These are phyloP conservation scores for Phytopythium montanum DNA, from an alignment of 352 stramenopile genomes.

Conservation along the genomic window DNA sequence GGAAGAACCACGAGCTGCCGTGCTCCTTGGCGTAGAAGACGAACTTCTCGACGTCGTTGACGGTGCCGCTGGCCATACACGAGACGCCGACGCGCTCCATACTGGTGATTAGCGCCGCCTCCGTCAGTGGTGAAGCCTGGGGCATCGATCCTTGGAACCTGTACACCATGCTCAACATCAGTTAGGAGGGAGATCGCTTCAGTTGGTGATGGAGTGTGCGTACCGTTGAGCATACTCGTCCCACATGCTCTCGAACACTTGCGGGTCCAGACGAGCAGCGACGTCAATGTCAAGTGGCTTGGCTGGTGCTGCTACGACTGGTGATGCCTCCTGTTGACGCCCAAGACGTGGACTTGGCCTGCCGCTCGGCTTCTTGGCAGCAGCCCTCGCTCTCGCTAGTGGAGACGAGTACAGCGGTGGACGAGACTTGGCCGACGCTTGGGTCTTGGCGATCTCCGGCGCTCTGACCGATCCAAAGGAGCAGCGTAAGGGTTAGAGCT, in stretches of 20 bases:
- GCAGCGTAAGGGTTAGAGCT: background rate
- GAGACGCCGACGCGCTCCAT: conserved; percentile 43
- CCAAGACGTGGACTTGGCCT: background rate
- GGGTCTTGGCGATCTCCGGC: conserved; percentile 1
- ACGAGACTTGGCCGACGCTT: background rate
- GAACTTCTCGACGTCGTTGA: conserved; percentile 68
- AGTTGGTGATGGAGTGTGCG: conserved; percentile 3
- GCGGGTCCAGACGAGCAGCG: conserved; percentile 41
- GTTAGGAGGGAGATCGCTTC: background rate
- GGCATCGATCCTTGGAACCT: conserved; percentile 31
- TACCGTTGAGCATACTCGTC: conserved; percentile 71
- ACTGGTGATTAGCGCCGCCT: conserved; percentile 26
- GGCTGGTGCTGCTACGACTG: background rate
- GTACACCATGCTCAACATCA: conserved; percentile 1
- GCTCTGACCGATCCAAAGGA: background rate
- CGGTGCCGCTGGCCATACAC: conserved; percentile 74
- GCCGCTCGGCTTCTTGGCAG: background rate
- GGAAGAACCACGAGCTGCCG: conserved; percentile 42
- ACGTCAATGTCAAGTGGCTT: conserved; percentile 38
- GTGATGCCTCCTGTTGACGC: background rate
- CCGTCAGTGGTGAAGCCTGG: conserved; percentile 16
- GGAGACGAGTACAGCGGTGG: conserved; percentile 1
- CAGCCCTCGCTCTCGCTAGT: background rate
- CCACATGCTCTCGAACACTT: conserved; percentile 76
- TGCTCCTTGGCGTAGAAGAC: conserved; percentile 73